phyloP scores from a whole-genome alignment of 106 monocot genomes.

The Cymbidium sinense region DNA sequence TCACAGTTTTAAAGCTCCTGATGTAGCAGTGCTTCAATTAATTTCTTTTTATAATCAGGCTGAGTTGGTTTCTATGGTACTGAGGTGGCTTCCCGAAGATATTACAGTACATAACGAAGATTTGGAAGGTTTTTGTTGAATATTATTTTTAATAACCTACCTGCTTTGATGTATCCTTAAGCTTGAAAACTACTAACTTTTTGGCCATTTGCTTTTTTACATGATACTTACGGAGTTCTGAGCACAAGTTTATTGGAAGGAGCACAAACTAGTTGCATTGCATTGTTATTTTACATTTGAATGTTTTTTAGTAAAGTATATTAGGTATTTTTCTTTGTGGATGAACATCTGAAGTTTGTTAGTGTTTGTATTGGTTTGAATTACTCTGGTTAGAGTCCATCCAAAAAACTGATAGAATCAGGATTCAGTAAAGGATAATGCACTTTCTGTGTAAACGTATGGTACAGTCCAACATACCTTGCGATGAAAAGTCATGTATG shows the following conservation, averaged over 20 bases:
- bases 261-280: not conserved
- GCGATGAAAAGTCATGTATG: not conserved
- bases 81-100: constrained; percentile 99
- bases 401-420: not conserved
- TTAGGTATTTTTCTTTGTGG: not conserved
- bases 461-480: not conserved
- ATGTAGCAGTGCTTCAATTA: constrained; percentile 7
- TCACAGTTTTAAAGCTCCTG: constrained; percentile 9
- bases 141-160: constrained; percentile 7
- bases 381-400: not conserved
- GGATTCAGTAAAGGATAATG: not conserved
- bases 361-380: not conserved
- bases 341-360: not conserved
- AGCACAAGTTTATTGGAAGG: not conserved
- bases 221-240: not conserved
- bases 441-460: not conserved
- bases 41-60: constrained; percentile 37
- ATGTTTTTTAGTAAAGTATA: not conserved
- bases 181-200: not conserved
- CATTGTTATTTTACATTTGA: not conserved
- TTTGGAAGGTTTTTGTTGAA: constrained; percentile 66
- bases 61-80: constrained; percentile 90
- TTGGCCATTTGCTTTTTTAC: not conserved
- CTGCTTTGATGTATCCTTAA: not conserved
- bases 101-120: constrained; percentile 99